phyloP scores from a whole-genome alignment of 192 early-diverging fungal species.

The Mortierella claussenii region DNA sequence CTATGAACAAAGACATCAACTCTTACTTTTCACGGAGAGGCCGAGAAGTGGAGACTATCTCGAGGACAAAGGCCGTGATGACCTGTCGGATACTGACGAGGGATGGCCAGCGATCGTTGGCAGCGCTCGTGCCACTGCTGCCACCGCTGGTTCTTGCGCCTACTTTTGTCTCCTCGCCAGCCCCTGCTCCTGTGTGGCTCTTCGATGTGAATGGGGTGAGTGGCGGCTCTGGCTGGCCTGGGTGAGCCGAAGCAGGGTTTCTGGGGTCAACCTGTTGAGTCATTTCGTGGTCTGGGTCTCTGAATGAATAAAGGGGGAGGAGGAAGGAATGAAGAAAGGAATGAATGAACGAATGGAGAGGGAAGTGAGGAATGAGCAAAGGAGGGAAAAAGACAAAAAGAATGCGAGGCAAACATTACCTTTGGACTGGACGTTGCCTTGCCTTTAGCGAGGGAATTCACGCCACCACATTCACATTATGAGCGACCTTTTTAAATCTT shows the following conservation, averaged over 20 bases:
- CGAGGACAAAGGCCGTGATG: constrained; percentile 17
- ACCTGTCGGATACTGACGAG: constrained; percentile 29
- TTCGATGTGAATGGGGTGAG: background rate
- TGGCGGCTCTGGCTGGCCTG: background rate
- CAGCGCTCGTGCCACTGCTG: background rate
- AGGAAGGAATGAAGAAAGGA: background rate
- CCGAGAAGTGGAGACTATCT: constrained; percentile 7
- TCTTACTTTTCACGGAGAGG: constrained; percentile 37
- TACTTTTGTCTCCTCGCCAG: background rate
- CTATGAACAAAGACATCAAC: background rate
- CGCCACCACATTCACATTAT: too few species aligned
- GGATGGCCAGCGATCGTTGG: constrained; percentile 22
- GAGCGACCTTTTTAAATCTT: too few species aligned
- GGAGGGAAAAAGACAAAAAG: background rate
- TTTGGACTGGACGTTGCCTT: too few species aligned
- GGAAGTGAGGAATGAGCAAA: background rate
- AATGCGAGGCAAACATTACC: too few species aligned
- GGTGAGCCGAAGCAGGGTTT: background rate
- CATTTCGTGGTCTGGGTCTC: background rate
- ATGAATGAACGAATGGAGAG: background rate
- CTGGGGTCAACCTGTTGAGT: constrained; percentile 18
- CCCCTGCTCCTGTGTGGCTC: background rate
- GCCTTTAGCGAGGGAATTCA: too few species aligned
- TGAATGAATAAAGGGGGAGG: background rate
- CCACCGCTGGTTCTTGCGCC: background rate